Evolutionary conservation across 805 yeast genomes (phyloP).

Genomic region (Millerago galiae): DNA sequence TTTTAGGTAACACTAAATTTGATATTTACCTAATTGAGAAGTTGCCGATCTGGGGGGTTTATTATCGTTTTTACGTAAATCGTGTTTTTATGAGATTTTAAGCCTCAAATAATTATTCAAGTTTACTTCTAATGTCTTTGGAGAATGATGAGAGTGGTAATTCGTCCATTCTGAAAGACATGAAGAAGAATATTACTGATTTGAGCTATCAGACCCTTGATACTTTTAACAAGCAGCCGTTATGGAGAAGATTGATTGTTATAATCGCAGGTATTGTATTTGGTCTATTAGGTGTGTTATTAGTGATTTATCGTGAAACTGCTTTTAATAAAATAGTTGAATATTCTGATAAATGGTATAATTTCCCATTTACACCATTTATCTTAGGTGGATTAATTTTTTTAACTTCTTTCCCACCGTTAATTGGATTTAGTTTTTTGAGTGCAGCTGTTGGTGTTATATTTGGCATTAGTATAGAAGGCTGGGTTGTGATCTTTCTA

Average conservation of each 20-base stretch:
- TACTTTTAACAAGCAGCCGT: constrained; percentile 13
- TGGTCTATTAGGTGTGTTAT: constrained; percentile 3
- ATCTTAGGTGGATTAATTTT: constrained; percentile 49
- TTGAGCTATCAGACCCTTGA: constrained; percentile 3
- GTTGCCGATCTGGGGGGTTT: background rate
- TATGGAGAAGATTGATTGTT: constrained; percentile 11
- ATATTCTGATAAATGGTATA: constrained; percentile 21
- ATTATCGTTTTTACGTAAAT: too few relatives aligned
- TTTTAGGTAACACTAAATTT: too few relatives aligned
- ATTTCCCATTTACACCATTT: constrained; percentile 29
- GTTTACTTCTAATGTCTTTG: too few relatives aligned
- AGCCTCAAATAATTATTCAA: background rate
- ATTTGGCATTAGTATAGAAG: constrained; percentile 66
- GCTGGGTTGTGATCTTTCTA: constrained; percentile 70
- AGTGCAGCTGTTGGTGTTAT: constrained; percentile 70
- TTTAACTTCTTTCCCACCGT: constrained; percentile 81
- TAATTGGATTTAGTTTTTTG: constrained; percentile 73
- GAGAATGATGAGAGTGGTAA: background rate
- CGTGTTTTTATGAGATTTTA: background rate
- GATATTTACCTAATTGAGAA: background rate
- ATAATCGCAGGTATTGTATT: background rate
- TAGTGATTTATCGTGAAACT: constrained; percentile 15
- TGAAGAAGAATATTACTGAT: constrained; percentile 1
- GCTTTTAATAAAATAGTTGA: constrained; percentile 16
- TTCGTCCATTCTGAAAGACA: background rate